Evolutionary conservation across 768 basidiomycete genomes (phyloP).

Genomic region (Tulasnella sp.): DNA sequence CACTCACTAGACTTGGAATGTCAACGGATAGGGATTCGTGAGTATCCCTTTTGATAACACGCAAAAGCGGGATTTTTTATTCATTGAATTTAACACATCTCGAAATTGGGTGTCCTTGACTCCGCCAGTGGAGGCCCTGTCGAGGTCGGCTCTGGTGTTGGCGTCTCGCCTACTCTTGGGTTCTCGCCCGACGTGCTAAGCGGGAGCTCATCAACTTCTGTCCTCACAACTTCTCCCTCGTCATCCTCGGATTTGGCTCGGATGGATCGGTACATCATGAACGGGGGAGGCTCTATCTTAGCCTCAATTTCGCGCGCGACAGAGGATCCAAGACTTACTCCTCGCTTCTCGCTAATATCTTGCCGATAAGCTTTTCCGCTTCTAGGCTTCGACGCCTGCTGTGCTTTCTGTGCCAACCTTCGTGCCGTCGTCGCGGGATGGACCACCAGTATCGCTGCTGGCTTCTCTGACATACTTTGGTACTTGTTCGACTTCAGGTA

Average conservation of each 20-base stretch:
- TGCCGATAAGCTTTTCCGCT: too few relatives aligned
- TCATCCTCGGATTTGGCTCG: conserved; percentile 84
- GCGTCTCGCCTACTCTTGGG: conserved; percentile 80
- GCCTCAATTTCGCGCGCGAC: too few relatives aligned
- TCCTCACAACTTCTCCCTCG: conserved; percentile 82
- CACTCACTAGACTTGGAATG: conserved; percentile 52
- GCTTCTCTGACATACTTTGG: conserved; percentile 42
- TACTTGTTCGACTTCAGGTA: conserved; percentile 69
- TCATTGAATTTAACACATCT: conserved; percentile 25
- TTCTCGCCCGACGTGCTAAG: conserved; percentile 75
- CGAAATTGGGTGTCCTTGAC: conserved; percentile 66
- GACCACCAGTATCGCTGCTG: conserved; percentile 84
- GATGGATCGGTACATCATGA: conserved; percentile 47
- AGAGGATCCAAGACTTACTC: too few relatives aligned
- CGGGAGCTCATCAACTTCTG: conserved; percentile 72
- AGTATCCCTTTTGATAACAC: conserved; percentile 42
- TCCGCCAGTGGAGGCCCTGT: conserved; percentile 91
- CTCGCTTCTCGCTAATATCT: too few relatives aligned
- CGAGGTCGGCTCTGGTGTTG: conserved; percentile 80
- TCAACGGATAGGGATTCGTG: conserved; percentile 75
- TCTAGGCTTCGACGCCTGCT: conserved; percentile 85
- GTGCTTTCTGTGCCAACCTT: conserved; percentile 81
- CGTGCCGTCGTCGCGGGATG: conserved; percentile 80
- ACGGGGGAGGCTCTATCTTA: too few relatives aligned
- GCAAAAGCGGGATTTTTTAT: not conserved